Evolutionary conservation across 805 yeast genomes (phyloP), one percentile per base, ranked within the genome.

Genomic region (Helenozyma baotianmanensis): DNA sequence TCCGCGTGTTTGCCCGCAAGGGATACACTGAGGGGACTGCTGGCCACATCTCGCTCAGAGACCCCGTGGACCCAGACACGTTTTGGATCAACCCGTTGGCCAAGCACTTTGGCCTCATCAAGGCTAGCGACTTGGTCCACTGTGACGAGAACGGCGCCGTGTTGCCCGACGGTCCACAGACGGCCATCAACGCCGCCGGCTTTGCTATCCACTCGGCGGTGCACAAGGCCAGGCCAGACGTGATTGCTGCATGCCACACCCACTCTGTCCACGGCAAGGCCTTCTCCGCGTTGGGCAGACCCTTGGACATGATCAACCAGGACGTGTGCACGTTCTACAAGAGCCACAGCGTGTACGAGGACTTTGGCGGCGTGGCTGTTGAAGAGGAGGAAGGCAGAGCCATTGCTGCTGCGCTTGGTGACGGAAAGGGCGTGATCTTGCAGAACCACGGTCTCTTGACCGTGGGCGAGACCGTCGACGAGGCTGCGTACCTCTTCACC

Each of bases 31-130:
- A 83, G 54, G 95, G 95, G 11, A 57, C 77, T 14, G 87, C 95
- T 0, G 96, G 96, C 14, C 96, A 86, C 54, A 85, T 86, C 37
- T 81, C 92, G 7, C 72, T 86, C 9, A 72, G 92, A 46, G 96
- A 86, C 51, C 95, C 96, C 3, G 77, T 82, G 27, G 77, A 80
- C 42, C 82, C 82, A n/a, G 55, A 67, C 28, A 82, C 90, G 3
- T 86, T 86, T 56, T 86, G 95, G 95, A 83, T 86, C 54, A 86
- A 86, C 59, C 95, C 96, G 4, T 63, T 86, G 42, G 90, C 82
- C n/a, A 72, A 69, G 44, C 95, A 86, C 57, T 86, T 82, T 42
- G 62, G 60, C 11, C 42, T 64, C 29, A 56, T 64, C 28, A 59
- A 54, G 28, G 67, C 66, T 11, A 44, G 54, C 26, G 70, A 64